Base-by-base conservation (phyloP, 495 filamentous ascomycete genomes). In the Paragyromitra xinjiangensis region DNA sequence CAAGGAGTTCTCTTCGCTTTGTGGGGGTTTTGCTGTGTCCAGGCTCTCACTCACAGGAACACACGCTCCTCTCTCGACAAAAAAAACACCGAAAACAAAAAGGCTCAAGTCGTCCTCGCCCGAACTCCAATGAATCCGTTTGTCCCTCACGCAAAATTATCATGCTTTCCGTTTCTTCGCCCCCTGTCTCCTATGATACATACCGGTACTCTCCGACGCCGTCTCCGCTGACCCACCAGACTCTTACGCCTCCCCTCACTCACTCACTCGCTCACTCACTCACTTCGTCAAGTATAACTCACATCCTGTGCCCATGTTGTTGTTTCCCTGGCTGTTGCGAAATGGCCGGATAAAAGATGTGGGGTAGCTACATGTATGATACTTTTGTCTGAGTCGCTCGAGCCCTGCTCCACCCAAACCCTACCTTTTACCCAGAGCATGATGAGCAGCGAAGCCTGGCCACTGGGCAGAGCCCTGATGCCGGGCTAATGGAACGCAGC, bases 261-360 rank as follows among this genome's bases (percentile, higher is more conserved):
- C 44, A 48, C 44, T 6, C 7, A 11, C 19, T 22, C 19, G 19
- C 58, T 19, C 50, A 34, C 22, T 34, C 26, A 37, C 24, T 34
- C 55, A 58, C 55, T 26, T 45, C 29, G 22, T 39, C 44, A 53
- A 53, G 73, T 55, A 76, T 65, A 76, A 76, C 73, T 58, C 73
- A 75, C 58, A 71, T 48, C 48, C 67, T 56, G 24, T 51, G 37
- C 29, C 64, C 45, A 53, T 51, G 61, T 55, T 39, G 26, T n/a
- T 64, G 34, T 42, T 58, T 51, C 69, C 44, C 51, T 61, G 26
- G 26, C 12, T 68, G 40, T 75, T 71, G 73, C 58, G 61, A 75
- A 75, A 71, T 75, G 73, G 76, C 72, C 77, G 77, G 77, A 79
- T 72, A 79, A 66, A 77, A 66, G 55, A 78, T 78, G 77, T 79